phyloP scores from a whole-genome alignment of 331 rosid genomes.

The Prunus yedoensis region DNA sequence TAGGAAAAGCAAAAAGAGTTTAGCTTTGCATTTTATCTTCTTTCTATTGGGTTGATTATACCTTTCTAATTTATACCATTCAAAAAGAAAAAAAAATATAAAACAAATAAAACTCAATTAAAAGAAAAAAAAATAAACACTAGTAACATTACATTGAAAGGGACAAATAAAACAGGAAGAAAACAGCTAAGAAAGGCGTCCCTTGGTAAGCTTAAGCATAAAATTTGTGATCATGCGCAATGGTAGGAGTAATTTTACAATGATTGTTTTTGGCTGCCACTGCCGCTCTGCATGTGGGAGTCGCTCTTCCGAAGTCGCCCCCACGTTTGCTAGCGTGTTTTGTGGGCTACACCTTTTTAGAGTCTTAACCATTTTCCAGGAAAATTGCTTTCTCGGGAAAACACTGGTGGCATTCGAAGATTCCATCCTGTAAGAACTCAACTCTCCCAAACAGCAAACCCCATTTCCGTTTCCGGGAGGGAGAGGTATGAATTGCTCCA shows the following conservation, averaged over 20 bases:
- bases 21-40: no score
- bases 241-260: background rate
- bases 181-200: background rate
- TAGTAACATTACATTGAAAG: background rate
- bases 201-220: background rate
- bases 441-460: background rate
- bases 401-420: constrained; percentile 21
- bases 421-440: constrained; percentile 24
- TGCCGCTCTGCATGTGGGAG: constrained; percentile 38
- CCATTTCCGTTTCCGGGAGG: background rate
- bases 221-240: background rate
- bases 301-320: constrained; percentile 52
- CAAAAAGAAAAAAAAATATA: background rate
- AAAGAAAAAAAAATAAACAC: background rate
- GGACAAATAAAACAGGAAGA: background rate
- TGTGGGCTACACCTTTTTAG: constrained; percentile 23
- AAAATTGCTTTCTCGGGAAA: constrained; percentile 17
- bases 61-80: background rate
- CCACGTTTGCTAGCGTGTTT: constrained; percentile 64
- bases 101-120: background rate
- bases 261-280: constrained; percentile 13
- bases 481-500: constrained; percentile 25
- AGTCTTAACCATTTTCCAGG: constrained; percentile 32
- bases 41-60: no score
- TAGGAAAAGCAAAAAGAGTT: no score